phyloP scores from a whole-genome alignment of 805 yeast genomes.

The Schizosaccharomyces osmophilus region DNA sequence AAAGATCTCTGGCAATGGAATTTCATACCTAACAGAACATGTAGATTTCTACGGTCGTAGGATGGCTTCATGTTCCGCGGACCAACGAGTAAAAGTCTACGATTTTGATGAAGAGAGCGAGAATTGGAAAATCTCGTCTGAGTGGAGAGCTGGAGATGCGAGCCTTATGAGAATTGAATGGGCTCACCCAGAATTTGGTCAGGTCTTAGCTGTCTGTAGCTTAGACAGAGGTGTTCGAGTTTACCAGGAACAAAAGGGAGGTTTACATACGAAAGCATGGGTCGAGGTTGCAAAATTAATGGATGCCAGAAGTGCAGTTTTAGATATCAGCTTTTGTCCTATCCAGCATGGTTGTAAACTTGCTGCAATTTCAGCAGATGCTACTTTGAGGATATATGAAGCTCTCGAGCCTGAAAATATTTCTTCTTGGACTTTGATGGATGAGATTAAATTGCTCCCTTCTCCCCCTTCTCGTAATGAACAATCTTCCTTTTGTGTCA shows the following conservation, averaged over 20 bases:
- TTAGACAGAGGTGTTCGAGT: conserved; percentile 71
- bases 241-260: conserved; percentile 50
- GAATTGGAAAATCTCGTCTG: conserved; percentile 67
- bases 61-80: conserved; percentile 84
- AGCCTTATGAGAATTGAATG: conserved; percentile 60
- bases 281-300: background rate
- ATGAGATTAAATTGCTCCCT: conserved; percentile 28
- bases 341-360: conserved; percentile 6
- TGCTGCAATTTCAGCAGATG: conserved; percentile 7
- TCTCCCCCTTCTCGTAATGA: conserved; percentile 5
- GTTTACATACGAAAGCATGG: background rate
- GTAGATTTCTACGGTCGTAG: conserved; percentile 64
- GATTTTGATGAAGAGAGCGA: conserved; percentile 35
- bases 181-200: conserved; percentile 90
- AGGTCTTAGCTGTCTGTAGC: conserved; percentile 64
- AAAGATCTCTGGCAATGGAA: background rate
- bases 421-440: conserved; percentile 50
- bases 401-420: conserved; percentile 69
- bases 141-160: conserved; percentile 90
- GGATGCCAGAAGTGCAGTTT: conserved; percentile 6
- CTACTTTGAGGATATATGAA: conserved; percentile 5
- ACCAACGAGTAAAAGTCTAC: conserved; percentile 77
- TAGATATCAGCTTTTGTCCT: conserved; percentile 7
- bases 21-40: background rate
- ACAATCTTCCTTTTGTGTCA: conserved; percentile 6